Percentiles rank a stretch among this genome's conserved stretches.
Conservation (phyloP, 345 rosid genomes). For the Citrus sinensis region DVS_A1.0 CM039167.1:26635001-26635500, state of each 20-base stretch:
- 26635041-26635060: constrained; percentile 3
- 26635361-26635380: background rate
- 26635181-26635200: background rate
- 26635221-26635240: background rate
- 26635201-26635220: background rate
- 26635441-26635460: too few relatives aligned
- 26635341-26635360: background rate
- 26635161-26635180: background rate
- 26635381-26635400: background rate
- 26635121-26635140: background rate
- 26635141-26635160: background rate
- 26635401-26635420: background rate
- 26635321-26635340: background rate
- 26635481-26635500: too few relatives aligned
- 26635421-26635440: too few relatives aligned
- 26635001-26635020: constrained; percentile 77
- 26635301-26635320: background rate
- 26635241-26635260: background rate
- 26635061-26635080: constrained; percentile 1
- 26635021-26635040: constrained; percentile 8
- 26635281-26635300: background rate
- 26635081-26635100: background rate
- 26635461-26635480: too few relatives aligned
- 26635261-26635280: background rate
- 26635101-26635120: background rate